Evolutionary conservation across 306 rosid species (phyloP), one percentile per base, ranked within the genome.

Genomic region (Vachellia pachyceras): DNA sequence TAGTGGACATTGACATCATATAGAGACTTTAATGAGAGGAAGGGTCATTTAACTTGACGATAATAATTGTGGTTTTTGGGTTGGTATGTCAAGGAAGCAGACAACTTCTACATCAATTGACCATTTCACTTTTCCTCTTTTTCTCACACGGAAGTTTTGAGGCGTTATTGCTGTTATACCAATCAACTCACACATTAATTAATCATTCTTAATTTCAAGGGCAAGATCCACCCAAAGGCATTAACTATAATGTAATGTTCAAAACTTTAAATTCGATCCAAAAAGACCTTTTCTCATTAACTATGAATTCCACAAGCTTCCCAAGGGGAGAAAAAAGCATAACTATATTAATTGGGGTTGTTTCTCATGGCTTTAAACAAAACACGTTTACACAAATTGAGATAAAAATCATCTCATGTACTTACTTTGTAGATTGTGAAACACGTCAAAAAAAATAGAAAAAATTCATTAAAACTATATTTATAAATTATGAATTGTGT

Each of bases 1-100:
- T 63, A 64, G 86, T 82, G 82, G 64, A 77, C 52, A 33, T 83
- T 73, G 67, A 83, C 80, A 49, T 73, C 72, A 83, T 18, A 6
- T 18, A 18, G 18, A 33, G 5, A 33, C 69, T 73, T 73, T 50
- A 58, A 11, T 10, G 36, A 58, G 37, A 55, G 5, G 17, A 57
- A 14, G 35, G 35, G 65, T 22, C 35, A 57, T 57, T 22, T 22
- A 4, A 57, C 10, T 22, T 54, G 5, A 14, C 5, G 20, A 57
- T 20, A 10, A 57, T 57, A 22, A 23, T 57, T 57, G 33, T 22
- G 36, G 15, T 22, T 57, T 57, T 57, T 13, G 13, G 65, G 22
- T 20, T 57, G 35, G 6, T 58, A 10, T 36, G 66, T 23, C 66
- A 58, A 23, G 37, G 8, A 10, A 58, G 66, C 37, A 3, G 36